These are phyloP conservation scores for Chlamydomonas sp. DNA, from an alignment of 139 green algal genomes.

Conservation along the genomic window DNA sequence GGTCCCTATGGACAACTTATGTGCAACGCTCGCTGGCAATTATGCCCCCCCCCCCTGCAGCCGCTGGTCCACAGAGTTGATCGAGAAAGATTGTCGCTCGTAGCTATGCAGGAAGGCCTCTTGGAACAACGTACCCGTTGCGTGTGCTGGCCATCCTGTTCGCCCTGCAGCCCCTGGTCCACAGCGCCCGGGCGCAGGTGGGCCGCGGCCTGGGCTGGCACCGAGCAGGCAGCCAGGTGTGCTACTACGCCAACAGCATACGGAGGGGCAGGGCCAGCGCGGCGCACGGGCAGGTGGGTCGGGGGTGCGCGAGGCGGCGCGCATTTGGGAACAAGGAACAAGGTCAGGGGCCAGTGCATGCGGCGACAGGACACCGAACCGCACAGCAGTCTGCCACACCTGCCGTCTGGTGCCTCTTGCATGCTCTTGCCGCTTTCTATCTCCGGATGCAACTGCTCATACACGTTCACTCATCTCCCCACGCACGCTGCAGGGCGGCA, in stretches of 20 bases:
- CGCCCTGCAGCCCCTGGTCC: slow-evolving; percentile 16
- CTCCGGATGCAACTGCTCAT: not conserved
- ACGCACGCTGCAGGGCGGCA: not conserved
- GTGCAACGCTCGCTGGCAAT: not conserved
- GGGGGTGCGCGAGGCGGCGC: too few species aligned
- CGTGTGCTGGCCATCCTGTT: not conserved
- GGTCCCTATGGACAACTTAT: too few species aligned
- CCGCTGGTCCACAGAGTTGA: slow-evolving; percentile 50
- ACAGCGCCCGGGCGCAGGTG: slow-evolving; percentile 32
- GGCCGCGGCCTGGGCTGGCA: slow-evolving; percentile 45
- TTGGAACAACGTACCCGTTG: too few species aligned
- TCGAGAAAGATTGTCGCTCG: too few species aligned
- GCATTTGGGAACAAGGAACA: too few species aligned
- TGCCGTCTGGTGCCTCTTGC: too few species aligned
- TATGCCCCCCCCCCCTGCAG: not conserved
- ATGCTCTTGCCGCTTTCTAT: too few species aligned
- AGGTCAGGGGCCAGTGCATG: too few species aligned
- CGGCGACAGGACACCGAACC: too few species aligned
- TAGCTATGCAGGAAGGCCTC: too few species aligned
- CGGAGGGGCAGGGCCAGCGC: not conserved
- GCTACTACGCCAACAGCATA: slow-evolving; percentile 62
- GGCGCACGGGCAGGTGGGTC: not conserved
- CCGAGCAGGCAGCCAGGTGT: slow-evolving; percentile 42
- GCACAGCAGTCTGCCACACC: too few species aligned
- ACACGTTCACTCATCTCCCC: too few species aligned